phyloP scores from a whole-genome alignment of 805 yeast species.

The Candida insectalens region DNA sequence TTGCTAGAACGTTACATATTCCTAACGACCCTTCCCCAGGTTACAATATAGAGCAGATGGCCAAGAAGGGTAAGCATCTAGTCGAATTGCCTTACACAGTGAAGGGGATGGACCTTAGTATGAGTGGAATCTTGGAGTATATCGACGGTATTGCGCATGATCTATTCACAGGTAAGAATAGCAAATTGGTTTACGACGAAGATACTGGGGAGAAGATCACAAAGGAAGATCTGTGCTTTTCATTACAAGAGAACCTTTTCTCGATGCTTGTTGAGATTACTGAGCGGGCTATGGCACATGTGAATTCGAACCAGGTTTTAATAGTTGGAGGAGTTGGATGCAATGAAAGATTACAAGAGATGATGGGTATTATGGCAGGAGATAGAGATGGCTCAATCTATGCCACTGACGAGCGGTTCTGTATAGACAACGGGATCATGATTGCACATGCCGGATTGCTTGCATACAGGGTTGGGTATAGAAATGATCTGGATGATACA shows the following conservation, averaged over 20 bases:
- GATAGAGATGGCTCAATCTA: slow-evolving; percentile 84
- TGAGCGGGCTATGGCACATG: slow-evolving; percentile 98
- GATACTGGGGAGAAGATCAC: slow-evolving; percentile 45
- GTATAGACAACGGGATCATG: slow-evolving; percentile 98
- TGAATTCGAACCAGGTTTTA: slow-evolving; percentile 75
- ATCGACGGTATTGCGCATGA: slow-evolving; percentile 76
- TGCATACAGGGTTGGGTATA: slow-evolving; percentile 75
- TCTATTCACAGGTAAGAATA: slow-evolving; percentile 39
- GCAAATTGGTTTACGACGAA: slow-evolving; percentile 29
- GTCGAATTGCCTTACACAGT: slow-evolving; percentile 91
- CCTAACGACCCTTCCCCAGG: slow-evolving; percentile 97
- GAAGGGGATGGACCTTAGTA: slow-evolving; percentile 95
- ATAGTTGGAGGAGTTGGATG: slow-evolving; percentile 99
- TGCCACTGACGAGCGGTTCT: slow-evolving; percentile 94
- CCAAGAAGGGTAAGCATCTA: slow-evolving; percentile 53
- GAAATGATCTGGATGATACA: slow-evolving; percentile 49
- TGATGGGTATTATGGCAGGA: slow-evolving; percentile 93
- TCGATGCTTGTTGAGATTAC: slow-evolving; percentile 98
- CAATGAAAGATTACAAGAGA: slow-evolving; percentile 79
- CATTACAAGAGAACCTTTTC: slow-evolving; percentile 84
- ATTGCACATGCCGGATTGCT: slow-evolving; percentile 96
- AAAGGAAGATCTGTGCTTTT: slow-evolving; percentile 82
- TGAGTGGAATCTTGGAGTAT: slow-evolving; percentile 90
- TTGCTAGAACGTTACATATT: slow-evolving; percentile 83
- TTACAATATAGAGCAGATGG: slow-evolving; percentile 90